Percentiles rank a stretch among this genome's conserved stretches.
Conservation (phyloP, 2,329 filamentous ascomycete genomes). For the Paecilomyces variotii region DNA sequence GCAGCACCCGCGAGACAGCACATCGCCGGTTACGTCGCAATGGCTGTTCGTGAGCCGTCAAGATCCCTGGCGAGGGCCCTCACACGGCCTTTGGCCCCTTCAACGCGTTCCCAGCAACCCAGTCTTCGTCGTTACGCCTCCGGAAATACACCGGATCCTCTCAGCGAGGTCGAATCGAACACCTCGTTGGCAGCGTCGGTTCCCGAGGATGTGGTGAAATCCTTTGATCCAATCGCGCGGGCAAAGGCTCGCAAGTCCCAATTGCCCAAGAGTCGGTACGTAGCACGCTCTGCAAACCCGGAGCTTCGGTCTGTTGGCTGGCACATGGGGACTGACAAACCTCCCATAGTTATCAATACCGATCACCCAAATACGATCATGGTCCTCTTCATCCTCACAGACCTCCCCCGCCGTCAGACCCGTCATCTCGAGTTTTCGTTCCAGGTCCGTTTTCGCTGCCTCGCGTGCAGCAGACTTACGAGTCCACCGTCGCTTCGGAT, state of each 20-base stretch:
- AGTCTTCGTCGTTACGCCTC: slow-evolving; percentile 41
- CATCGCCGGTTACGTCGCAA: slow-evolving; percentile 14
- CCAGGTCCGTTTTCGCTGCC: slow-evolving; percentile 87
- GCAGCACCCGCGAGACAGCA: slow-evolving; percentile 6
- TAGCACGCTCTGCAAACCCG: slow-evolving; percentile 3
- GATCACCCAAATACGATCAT: slow-evolving; percentile 88
- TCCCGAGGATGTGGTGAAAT: slow-evolving; percentile 33
- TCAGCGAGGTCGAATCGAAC: slow-evolving; percentile 40
- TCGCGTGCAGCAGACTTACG: slow-evolving; percentile 82
- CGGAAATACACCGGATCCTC: slow-evolving; percentile 20
- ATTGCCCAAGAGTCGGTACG: slow-evolving; percentile 48
- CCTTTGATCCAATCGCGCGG: slow-evolving; percentile 43
- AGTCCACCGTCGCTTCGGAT: slow-evolving; percentile 77
- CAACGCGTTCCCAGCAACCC: slow-evolving; percentile 21
- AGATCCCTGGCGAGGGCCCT: slow-evolving; percentile 32
- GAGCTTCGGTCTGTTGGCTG: neutral
- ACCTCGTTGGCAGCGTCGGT: slow-evolving; percentile 37
- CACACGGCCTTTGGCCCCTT: slow-evolving; percentile 24
- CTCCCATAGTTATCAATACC: slow-evolving; percentile 73
- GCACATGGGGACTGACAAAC: neutral
- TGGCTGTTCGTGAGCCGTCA: slow-evolving; percentile 34
- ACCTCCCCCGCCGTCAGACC: slow-evolving; percentile 77
- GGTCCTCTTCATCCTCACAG: slow-evolving; percentile 90
- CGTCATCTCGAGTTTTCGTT: slow-evolving; percentile 76
- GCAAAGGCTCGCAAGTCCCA: slow-evolving; percentile 37